These are phyloP conservation scores for Penicillium fimorum DNA, from an alignment of 495 filamentous ascomycete genomes.

Conservation along the genomic window DNA sequence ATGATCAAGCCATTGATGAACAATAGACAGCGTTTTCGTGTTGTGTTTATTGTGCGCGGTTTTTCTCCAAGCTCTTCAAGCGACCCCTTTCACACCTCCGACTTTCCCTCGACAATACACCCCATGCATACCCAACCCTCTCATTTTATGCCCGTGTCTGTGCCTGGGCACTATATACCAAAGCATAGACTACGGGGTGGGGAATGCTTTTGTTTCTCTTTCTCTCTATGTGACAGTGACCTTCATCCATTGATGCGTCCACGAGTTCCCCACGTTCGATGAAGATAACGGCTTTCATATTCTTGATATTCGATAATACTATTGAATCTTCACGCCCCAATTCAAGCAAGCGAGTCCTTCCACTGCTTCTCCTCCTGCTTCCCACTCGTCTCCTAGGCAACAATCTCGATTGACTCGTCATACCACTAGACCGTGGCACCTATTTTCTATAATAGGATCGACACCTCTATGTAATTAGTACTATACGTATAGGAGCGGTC, in stretches of 20 bases:
- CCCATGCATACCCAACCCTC: background rate
- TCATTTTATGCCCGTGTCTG: background rate
- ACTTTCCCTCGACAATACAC: background rate
- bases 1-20: slow-evolving; percentile 27
- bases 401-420: background rate
- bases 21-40: slow-evolving; percentile 27
- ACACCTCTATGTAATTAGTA: too few relatives aligned
- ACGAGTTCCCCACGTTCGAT: slow-evolving; percentile 23
- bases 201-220: background rate
- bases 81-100: background rate
- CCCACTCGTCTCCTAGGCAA: slow-evolving; percentile 1
- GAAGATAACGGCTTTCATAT: slow-evolving; percentile 21
- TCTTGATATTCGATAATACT: slow-evolving; percentile 4
- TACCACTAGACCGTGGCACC: too few relatives aligned
- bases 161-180: background rate
- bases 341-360: slow-evolving; percentile 7
- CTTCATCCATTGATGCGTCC: slow-evolving; percentile 16
- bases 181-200: background rate
- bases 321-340: slow-evolving; percentile 2
- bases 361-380: slow-evolving; percentile 5
- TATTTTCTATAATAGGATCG: too few relatives aligned
- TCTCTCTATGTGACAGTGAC: slow-evolving; percentile 4
- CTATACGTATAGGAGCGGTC: too few relatives aligned
- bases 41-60: slow-evolving; percentile 22
- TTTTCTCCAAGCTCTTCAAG: slow-evolving; percentile 14